Evolutionary conservation across 2,329 filamentous ascomycete species (phyloP).

Genomic region (Lachnellula arida): DNA sequence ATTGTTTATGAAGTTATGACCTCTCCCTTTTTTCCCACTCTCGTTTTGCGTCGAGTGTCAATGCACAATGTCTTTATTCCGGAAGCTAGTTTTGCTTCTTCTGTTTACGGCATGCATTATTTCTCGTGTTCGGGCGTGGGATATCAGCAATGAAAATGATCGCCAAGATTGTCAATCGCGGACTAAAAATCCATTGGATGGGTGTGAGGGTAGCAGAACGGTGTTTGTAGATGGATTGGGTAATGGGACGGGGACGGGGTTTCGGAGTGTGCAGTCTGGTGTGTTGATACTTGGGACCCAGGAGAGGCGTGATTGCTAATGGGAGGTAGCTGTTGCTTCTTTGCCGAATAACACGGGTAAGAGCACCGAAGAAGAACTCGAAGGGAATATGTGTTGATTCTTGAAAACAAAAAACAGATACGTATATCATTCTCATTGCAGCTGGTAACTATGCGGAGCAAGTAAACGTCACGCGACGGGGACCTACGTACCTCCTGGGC

Average conservation of each 20-base stretch:
- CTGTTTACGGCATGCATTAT: constrained; percentile 3
- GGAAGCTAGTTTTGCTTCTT: constrained; percentile 4
- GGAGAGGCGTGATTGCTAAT: constrained; percentile 4
- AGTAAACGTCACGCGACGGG: constrained; percentile 58
- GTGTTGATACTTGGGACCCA: not conserved
- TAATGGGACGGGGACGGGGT: constrained; percentile 13
- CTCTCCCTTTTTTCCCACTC: too few relatives aligned
- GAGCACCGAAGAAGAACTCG: not conserved
- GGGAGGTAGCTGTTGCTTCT: constrained; percentile 19
- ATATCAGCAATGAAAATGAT: constrained; percentile 21
- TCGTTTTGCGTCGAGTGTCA: too few relatives aligned
- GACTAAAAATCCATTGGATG: constrained; percentile 20
- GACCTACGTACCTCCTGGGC: constrained; percentile 58
- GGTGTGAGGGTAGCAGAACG: constrained; percentile 22
- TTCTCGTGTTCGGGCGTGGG: constrained; percentile 16
- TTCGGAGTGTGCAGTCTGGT: constrained; percentile 27
- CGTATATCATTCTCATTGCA: constrained; percentile 53
- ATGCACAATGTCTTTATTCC: not conserved
- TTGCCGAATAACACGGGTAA: constrained; percentile 27
- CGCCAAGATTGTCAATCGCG: constrained; percentile 19
- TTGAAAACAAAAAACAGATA: constrained; percentile 16
- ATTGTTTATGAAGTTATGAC: not conserved
- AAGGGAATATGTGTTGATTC: not conserved
- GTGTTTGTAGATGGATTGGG: constrained; percentile 18
- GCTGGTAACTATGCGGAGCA: constrained; percentile 55